Conservation (phyloP, 2,329 filamentous ascomycete genomes). For the Orbilia quercus region DNA sequence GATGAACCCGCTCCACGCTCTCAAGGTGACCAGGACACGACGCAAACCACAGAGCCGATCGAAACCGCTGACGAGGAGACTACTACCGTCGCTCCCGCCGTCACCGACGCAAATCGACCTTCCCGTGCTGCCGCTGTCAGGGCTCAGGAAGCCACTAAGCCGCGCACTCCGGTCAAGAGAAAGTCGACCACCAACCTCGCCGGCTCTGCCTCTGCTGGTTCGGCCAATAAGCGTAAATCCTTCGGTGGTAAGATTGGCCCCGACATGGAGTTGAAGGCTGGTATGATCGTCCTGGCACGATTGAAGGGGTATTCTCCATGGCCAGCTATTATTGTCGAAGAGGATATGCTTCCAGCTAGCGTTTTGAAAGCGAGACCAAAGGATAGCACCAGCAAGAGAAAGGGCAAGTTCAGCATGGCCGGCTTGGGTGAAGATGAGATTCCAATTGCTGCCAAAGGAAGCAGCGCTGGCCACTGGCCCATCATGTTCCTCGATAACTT, state of each 20-base stretch:
- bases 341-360: slow-evolving; percentile 86
- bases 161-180: slow-evolving; percentile 57
- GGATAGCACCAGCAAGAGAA: slow-evolving; percentile 57
- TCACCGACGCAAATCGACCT: slow-evolving; percentile 40
- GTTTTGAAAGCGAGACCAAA: slow-evolving; percentile 77
- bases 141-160: slow-evolving; percentile 49
- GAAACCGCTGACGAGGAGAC: slow-evolving; percentile 6
- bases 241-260: slow-evolving; percentile 54
- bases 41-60: slow-evolving; percentile 40
- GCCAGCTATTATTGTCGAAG: slow-evolving; percentile 93
- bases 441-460: slow-evolving; percentile 48
- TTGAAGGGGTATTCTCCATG: slow-evolving; percentile 95
- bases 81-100: slow-evolving; percentile 8
- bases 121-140: slow-evolving; percentile 52
- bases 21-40: slow-evolving; percentile 39
- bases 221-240: slow-evolving; percentile 62
- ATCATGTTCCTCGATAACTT: slow-evolving; percentile 54
- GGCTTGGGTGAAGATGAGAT: slow-evolving; percentile 46
- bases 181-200: slow-evolving; percentile 59
- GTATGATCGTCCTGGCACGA: slow-evolving; percentile 90
- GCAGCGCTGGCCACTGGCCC: slow-evolving; percentile 49
- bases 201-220: slow-evolving; percentile 54
- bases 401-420: slow-evolving; percentile 55
- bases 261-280: slow-evolving; percentile 80
- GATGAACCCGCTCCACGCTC: slow-evolving; percentile 47